Conservation (phyloP, 805 yeast species). For the Helenozyma rhizophorensis region DNA sequence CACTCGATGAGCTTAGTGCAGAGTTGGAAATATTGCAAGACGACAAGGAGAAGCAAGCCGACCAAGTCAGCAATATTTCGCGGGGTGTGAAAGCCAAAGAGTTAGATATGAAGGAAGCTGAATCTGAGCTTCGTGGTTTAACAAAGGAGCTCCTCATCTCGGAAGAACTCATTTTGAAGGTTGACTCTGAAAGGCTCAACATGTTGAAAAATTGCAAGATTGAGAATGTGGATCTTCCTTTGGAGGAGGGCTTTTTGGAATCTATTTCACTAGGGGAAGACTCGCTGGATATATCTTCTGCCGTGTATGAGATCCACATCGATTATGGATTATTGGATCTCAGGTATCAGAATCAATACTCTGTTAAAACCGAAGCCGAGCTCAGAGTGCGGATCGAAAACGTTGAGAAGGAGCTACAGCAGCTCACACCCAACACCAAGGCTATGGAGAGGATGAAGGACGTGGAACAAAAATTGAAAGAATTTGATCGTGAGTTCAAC, state of each 20-base stretch:
- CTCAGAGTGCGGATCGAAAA: conserved; percentile 29
- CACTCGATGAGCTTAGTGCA: background rate
- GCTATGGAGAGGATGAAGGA: conserved; percentile 74
- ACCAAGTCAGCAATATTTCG: background rate
- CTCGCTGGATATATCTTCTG: conserved; percentile 28
- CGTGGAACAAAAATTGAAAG: conserved; percentile 55
- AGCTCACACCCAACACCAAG: conserved; percentile 73
- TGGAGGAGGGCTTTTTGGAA: conserved; percentile 56
- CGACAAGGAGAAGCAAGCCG: conserved; percentile 27
- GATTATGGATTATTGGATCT: conserved; percentile 49
- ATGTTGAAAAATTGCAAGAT: conserved; percentile 70
- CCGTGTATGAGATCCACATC: conserved; percentile 46
- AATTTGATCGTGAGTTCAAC: conserved; percentile 61
- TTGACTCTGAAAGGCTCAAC: conserved; percentile 52
- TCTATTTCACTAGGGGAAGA: conserved; percentile 57
- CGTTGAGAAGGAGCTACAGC: conserved; percentile 35
- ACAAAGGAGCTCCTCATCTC: conserved; percentile 33
- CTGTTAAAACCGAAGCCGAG: conserved; percentile 35
- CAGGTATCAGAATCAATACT: conserved; percentile 40
- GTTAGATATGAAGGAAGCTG: conserved; percentile 33
- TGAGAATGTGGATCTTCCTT: conserved; percentile 62
- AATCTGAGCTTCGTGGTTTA: conserved; percentile 24
- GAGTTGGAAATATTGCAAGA: conserved; percentile 28
- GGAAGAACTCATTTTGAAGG: conserved; percentile 52
- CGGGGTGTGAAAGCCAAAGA: conserved; percentile 24